Conservation (phyloP, 2,329 filamentous ascomycete species). For the Nigrospora osmanthi region DNA sequence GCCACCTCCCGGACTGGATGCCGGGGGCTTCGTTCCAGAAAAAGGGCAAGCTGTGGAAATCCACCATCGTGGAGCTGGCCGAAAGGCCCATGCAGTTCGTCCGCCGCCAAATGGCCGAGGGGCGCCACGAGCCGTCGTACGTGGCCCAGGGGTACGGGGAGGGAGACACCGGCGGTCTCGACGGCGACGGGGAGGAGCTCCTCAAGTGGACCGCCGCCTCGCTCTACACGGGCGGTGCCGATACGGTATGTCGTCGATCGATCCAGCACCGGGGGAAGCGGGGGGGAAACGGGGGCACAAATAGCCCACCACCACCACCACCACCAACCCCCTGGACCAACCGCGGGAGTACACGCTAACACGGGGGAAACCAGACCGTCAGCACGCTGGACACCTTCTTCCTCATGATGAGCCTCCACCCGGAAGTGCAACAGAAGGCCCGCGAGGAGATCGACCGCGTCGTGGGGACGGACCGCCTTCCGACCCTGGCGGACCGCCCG, state of each 20-base stretch:
- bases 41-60: conserved; percentile 6
- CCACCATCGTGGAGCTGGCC: conserved; percentile 2
- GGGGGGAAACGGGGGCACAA: too few species aligned
- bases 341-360: neutral
- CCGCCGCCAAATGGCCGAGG: conserved; percentile 8
- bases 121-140: conserved; percentile 7
- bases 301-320: too few species aligned
- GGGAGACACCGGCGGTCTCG: neutral
- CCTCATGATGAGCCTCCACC: conserved; percentile 36
- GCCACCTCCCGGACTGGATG: conserved; percentile 17
- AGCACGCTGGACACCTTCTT: conserved; percentile 33
- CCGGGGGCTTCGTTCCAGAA: conserved; percentile 18
- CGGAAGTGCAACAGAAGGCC: conserved; percentile 30
- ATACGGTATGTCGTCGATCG: conserved; percentile 13
- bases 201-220: conserved; percentile 11
- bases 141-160: conserved; percentile 6
- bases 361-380: conserved; percentile 26
- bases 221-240: conserved; percentile 12
- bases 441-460: conserved; percentile 33
- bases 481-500: conserved; percentile 34
- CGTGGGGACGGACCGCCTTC: conserved; percentile 35
- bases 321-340: too few species aligned
- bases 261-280: neutral
- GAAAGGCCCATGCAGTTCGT: conserved; percentile 14
- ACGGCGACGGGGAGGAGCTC: conserved; percentile 5